These are phyloP conservation scores for Aspergillus fructus DNA, from an alignment of 2,329 filamentous ascomycete species.

Conservation along the genomic window DNA sequence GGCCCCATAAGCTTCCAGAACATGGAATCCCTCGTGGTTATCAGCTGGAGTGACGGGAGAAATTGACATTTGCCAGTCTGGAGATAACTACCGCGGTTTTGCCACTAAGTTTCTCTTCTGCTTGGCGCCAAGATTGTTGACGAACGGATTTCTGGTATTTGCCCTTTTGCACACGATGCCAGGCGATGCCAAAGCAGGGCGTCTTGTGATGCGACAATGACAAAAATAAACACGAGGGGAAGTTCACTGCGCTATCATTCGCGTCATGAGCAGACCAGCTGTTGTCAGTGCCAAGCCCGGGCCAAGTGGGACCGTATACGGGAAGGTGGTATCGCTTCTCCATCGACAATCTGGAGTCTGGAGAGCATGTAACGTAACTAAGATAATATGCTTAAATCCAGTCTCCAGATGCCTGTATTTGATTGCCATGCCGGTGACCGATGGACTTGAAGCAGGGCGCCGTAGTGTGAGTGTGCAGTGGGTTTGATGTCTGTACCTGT, in stretches of 20 bases:
- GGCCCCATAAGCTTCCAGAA: constrained; percentile 4
- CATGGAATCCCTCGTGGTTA: neutral
- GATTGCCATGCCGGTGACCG: neutral
- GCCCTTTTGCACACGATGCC: neutral
- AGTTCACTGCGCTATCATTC: too few relatives aligned
- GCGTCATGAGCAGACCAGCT: neutral
- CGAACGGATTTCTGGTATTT: neutral
- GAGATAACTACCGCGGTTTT: too few relatives aligned
- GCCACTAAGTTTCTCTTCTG: neutral
- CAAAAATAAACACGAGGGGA: too few relatives aligned
- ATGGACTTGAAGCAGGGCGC: neutral
- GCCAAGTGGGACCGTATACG: neutral
- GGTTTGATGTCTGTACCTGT: too few relatives aligned
- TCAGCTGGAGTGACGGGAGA: neutral
- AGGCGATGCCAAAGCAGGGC: neutral
- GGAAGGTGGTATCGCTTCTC: neutral
- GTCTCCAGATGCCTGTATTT: neutral
- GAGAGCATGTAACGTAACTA: neutral
- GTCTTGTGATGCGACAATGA: too few relatives aligned
- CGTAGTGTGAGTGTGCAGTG: neutral
- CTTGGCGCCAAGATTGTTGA: neutral
- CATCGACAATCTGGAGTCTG: neutral
- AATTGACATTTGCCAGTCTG: too few relatives aligned
- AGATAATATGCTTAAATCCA: neutral
- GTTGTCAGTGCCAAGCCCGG: neutral